Percentiles rank a stretch among this genome's conserved stretches.
phyloP scores from a whole-genome alignment of 116 monocot genomes.

The Phalaenopsis hybrid region DNA sequence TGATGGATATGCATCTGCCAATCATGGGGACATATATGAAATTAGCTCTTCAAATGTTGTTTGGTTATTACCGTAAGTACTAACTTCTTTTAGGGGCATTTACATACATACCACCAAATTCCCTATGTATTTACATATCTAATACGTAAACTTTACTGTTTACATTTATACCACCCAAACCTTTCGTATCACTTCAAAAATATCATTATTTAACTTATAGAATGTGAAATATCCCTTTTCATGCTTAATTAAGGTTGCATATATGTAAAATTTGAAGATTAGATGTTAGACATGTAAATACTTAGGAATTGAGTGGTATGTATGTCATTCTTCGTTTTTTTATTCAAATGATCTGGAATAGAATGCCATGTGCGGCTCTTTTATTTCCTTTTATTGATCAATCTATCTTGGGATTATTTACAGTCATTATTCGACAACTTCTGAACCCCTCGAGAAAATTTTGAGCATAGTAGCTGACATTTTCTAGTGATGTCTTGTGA shows the following conservation, averaged over 20 bases:
- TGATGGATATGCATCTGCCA: constrained; percentile 48
- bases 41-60: constrained; percentile 29
- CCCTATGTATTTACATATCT: too few relatives aligned
- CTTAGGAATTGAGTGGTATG: too few relatives aligned
- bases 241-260: too few relatives aligned
- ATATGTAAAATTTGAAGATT: too few relatives aligned
- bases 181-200: too few relatives aligned
- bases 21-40: constrained; percentile 19
- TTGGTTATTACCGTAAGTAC: constrained; percentile 89
- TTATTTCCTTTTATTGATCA: background rate
- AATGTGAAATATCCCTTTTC: too few relatives aligned
- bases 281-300: too few relatives aligned
- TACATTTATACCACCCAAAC: too few relatives aligned
- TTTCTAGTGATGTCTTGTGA: background rate
- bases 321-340: background rate
- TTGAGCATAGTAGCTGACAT: background rate
- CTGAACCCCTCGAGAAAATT: background rate
- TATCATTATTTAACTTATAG: too few relatives aligned
- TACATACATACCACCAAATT: too few relatives aligned
- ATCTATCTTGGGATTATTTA: background rate
- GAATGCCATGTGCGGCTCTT: background rate
- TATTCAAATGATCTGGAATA: background rate
- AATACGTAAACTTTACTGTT: too few relatives aligned
- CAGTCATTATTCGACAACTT: background rate
- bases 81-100: too few relatives aligned